These are phyloP conservation scores for Rhododendron williamsianum DNA, from an alignment of 148 eudicot species.

Conservation along the genomic window DNA sequence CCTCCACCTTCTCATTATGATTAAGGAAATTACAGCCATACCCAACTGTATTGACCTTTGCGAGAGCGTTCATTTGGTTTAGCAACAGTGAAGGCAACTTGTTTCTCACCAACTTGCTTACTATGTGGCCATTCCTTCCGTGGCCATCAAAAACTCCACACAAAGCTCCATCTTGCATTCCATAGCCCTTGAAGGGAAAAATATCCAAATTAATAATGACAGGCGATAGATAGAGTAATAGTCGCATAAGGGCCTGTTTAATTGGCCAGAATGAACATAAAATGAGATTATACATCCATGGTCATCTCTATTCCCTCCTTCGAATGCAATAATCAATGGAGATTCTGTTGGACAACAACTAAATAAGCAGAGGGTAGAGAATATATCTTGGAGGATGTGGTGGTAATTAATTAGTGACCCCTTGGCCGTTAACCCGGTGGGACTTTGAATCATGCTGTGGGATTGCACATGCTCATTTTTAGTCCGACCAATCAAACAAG, in stretches of 20 bases:
- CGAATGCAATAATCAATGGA: not conserved
- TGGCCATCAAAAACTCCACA: slow-evolving; percentile 87
- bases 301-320: not conserved
- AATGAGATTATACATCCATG: not conserved
- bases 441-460: no score
- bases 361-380: not conserved
- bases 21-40: not conserved
- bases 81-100: slow-evolving; percentile 52
- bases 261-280: not conserved
- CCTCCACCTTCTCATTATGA: slow-evolving; percentile 13
- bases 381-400: not conserved
- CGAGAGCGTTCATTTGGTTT: slow-evolving; percentile 32
- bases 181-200: slow-evolving; percentile 50
- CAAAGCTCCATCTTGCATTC: slow-evolving; percentile 45
- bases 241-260: no score
- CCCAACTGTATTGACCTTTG: slow-evolving; percentile 5
- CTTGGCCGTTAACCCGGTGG: not conserved
- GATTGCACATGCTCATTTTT: no score
- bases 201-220: not conserved
- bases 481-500: not conserved
- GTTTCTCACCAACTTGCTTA: slow-evolving; percentile 63
- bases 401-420: not conserved
- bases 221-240: not conserved
- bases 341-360: not conserved
- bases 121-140: slow-evolving; percentile 64